Evolutionary conservation across 345 rosid genomes (phyloP), one percentile per base, ranked within the genome.

Genomic region (Boechera divaricarpa): DNA sequence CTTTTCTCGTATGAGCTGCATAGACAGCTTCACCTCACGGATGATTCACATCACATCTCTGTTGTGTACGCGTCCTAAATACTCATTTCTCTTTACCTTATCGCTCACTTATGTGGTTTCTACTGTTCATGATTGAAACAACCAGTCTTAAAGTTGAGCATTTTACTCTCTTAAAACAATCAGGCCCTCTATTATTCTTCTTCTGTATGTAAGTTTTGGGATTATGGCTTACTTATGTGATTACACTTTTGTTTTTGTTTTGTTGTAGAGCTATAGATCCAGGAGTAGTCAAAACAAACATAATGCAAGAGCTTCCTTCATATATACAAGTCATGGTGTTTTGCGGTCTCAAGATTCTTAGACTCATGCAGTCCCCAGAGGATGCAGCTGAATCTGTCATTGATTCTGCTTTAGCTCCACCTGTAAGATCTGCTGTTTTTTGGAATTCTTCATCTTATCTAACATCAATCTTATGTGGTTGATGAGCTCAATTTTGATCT

Each of bases 281-380:
- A 67, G 99, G 98, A 82, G 78, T 59, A 0, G 99, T 87, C 18
- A 60, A 86, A 79, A 95, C 99, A 49, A 87, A 90, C 72, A 88
- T 95, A 81, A 88, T 89, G 99, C 86, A 90, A 72, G 99, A 95
- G 84, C 64, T 92, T 78, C 98, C 99, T 71, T 71, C 67, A 0
- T 86, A 32, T 67, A 77, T 92, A 63, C 85, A 90, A 60, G 33
- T 41, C 28, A 15, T 77, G 59, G 89, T 97, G 54, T 84, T 80
- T 65, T 57, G 36, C 2, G 60, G 74, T 38, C 83, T 91, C 54
- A 87, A 81, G 76, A 58, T 88, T 68, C 64, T 87, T 65, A 83
- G 90, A 55, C 86, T 91, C 61, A 63, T 89, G 85, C 88, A 87
- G 69, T 83, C 86, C 53, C 83, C 98, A 13, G 85, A 85, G 67